phyloP scores from a whole-genome alignment of 495 filamentous ascomycete species.

The Neurospora sp. region DNA sequence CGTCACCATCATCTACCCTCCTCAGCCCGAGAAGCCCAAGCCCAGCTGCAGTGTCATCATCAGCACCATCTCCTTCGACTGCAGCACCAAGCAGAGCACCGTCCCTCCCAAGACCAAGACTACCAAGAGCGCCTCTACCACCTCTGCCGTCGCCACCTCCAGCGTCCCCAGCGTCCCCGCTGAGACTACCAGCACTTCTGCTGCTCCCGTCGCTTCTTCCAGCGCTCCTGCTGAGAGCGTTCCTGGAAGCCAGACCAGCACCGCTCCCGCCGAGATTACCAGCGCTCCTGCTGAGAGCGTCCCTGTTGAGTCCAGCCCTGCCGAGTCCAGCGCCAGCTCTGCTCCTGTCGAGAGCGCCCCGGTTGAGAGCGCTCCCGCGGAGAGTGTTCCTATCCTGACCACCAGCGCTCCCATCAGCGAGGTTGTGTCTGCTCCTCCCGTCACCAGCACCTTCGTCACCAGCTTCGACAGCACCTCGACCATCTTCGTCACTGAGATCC shows the following conservation, averaged over 20 bases:
- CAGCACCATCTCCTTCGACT: conserved; percentile 73
- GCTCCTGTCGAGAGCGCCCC: conserved; percentile 1
- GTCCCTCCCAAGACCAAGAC: conserved; percentile 23
- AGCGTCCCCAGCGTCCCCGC: conserved; percentile 1
- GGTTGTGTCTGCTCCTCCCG: not conserved
- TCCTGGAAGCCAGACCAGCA: conserved; percentile 8
- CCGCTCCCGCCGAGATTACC: conserved; percentile 15
- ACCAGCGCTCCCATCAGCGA: conserved; percentile 16
- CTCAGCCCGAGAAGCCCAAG: conserved; percentile 40
- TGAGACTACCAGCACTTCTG: conserved; percentile 2
- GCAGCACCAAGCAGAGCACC: conserved; percentile 42
- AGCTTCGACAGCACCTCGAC: conserved; percentile 44
- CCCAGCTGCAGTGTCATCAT: conserved; percentile 59
- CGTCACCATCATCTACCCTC: conserved; percentile 65
- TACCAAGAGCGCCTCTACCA: conserved; percentile 7
- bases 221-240: conserved; percentile 8
- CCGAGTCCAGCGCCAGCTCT: not conserved
- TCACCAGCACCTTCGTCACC: conserved; percentile 22
- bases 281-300: conserved; percentile 11
- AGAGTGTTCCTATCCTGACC: not conserved
- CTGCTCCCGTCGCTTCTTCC: conserved; percentile 10
- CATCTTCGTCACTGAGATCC: conserved; percentile 46
- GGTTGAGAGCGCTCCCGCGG: conserved; percentile 4
- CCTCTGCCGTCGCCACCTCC: conserved; percentile 8
- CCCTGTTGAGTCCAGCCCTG: conserved; percentile 2